A percentile compares a stretch with the other conserved stretches of the same genome.
Evolutionary conservation across 2,329 filamentous ascomycete species (phyloP).

Genomic region (Aspergillus tanneri): DNA sequence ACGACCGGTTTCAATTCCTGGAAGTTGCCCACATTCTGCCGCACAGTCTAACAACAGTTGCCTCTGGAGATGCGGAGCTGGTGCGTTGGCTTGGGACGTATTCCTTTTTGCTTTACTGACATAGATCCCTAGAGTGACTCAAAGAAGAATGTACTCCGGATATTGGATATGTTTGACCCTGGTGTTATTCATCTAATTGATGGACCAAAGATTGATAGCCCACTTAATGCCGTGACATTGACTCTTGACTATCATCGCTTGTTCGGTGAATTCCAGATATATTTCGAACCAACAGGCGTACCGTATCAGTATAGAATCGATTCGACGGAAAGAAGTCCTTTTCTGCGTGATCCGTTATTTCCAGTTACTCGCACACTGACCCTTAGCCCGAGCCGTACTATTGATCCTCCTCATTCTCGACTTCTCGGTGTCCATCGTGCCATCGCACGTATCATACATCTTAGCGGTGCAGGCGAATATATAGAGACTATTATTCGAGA

Average conservation of each 20-base stretch:
- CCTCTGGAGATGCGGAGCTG: slow-evolving; percentile 17
- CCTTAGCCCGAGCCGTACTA: slow-evolving; percentile 31
- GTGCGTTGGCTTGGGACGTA: no score
- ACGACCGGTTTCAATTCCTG: slow-evolving; percentile 19
- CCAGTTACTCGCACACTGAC: slow-evolving; percentile 21
- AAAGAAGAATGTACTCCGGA: slow-evolving; percentile 16
- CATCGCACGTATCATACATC: slow-evolving; percentile 28
- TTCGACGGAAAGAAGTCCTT: slow-evolving; percentile 16
- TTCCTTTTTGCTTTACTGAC: slow-evolving; percentile 1
- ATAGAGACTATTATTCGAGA: slow-evolving; percentile 27
- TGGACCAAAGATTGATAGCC: slow-evolving; percentile 21
- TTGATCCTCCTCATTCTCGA: slow-evolving; percentile 30
- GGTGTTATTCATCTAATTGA: slow-evolving; percentile 19
- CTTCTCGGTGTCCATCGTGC: slow-evolving; percentile 29
- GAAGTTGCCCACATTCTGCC: slow-evolving; percentile 27
- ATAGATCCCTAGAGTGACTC: slow-evolving; percentile 9
- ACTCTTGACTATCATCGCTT: slow-evolving; percentile 17
- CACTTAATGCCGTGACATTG: slow-evolving; percentile 21
- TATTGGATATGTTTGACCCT: slow-evolving; percentile 23
- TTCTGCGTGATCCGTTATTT: slow-evolving; percentile 19
- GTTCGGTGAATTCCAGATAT: slow-evolving; percentile 22
- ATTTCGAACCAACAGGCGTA: slow-evolving; percentile 18
- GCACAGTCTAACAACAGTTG: slow-evolving; percentile 20
- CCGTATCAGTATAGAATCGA: slow-evolving; percentile 22
- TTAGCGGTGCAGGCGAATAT: slow-evolving; percentile 24